These are phyloP conservation scores for Microthlaspi erraticum DNA, from an alignment of 345 rosid genomes.

Conservation along the genomic window DNA sequence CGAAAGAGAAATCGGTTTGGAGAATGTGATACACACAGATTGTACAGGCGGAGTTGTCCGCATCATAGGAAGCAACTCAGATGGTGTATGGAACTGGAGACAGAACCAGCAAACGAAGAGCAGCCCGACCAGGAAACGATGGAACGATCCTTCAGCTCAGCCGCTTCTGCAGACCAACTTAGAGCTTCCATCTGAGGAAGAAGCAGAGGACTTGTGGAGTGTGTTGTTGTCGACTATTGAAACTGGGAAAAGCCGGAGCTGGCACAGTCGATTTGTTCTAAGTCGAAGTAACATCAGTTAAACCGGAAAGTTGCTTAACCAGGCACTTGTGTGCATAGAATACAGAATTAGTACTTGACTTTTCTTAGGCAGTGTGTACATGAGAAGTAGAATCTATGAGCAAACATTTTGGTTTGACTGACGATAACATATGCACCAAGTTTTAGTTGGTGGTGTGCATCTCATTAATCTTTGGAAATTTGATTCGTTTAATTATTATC, in stretches of 20 bases:
- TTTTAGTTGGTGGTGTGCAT: background rate
- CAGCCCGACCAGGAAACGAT: constrained; percentile 54
- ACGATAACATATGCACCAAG: background rate
- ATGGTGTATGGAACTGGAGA: constrained; percentile 60
- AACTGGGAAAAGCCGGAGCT: constrained; percentile 60
- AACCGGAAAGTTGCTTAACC: constrained; percentile 8
- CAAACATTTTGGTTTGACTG: background rate
- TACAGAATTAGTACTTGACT: constrained; percentile 10
- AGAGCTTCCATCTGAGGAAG: constrained; percentile 62
- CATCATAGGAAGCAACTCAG: constrained; percentile 81
- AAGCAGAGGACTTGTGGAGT: constrained; percentile 55
- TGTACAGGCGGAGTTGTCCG: constrained; percentile 58
- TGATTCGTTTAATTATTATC: background rate
- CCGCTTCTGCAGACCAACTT: constrained; percentile 77
- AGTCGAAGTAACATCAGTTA: constrained; percentile 55
- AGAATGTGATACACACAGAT: constrained; percentile 75
- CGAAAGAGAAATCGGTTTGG: constrained; percentile 73
- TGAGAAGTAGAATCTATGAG: constrained; percentile 5
- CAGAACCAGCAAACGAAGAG: constrained; percentile 58
- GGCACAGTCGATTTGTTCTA: constrained; percentile 58
- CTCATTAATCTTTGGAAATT: background rate
- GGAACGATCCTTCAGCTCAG: constrained; percentile 60
- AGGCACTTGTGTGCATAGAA: constrained; percentile 9
- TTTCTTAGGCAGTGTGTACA: constrained; percentile 28
- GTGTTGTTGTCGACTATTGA: constrained; percentile 66